Base-by-base conservation (phyloP, 1,284 basidiomycete species). In the Golubevia pallescens region DNA sequence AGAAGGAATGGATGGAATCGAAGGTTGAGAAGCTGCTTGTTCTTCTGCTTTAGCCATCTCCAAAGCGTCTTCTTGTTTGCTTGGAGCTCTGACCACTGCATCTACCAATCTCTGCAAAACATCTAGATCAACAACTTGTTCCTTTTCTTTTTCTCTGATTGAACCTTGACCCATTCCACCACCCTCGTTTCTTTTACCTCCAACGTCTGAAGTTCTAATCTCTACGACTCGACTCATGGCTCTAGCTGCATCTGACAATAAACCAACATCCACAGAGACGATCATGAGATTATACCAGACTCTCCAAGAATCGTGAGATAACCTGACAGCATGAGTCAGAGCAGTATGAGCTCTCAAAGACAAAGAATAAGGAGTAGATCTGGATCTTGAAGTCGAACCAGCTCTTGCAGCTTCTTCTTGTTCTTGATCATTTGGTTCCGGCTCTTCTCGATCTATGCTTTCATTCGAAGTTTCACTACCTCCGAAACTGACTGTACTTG, bases 201-300 rank as follows among this genome's bases (percentile, higher is more conserved):
- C 62, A 51, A 67, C 58, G 58, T 58, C 64, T 5, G 67, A 63
- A 2, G 62, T 67, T 13, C 74, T 77, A 38, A 81, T 73, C 67
- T 85, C 80, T 13, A 75, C 70, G 0, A 80, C 67, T 2, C 78
- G 66, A 6, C 71, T 65, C 62, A 85, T 68, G 21, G 81, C 79
- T 0, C 77, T 69, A n/a, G 73, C 70, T 0, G 82, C 81, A 56
- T 85, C 82, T 57, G 65, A 38, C 6, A 85, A 63, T 63, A 71
- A 62, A 2, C 82, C 82, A 0, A 79, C 76, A 63, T 85, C 81
- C 53, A 84, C 68, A 48, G 73, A 74, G 23, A 84, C 80, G 20
- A 84, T 66, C 82, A 85, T 84, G 65, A 77, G 84, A 69, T 85
- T 85, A 65, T 64, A 63, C 82, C 82, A 85, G 0, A 85, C 73